Base-by-base conservation (phyloP, 2,329 filamentous ascomycete genomes). In the Ophiostoma sp. region DNA sequence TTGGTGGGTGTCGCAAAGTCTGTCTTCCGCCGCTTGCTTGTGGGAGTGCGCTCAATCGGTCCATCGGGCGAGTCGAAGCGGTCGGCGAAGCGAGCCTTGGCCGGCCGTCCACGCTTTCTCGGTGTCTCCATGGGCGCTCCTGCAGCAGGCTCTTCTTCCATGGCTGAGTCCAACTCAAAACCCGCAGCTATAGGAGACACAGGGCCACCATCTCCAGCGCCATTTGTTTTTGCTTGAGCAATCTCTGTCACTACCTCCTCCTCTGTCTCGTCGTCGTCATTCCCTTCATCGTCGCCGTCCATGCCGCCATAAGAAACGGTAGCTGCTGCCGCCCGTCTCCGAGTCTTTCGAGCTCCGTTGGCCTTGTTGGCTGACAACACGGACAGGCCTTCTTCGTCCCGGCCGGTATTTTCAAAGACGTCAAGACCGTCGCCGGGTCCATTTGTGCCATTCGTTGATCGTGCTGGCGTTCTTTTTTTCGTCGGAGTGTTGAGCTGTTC, bases 1-100 rank as follows among this genome's bases (percentile, higher is more conserved):
- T 79, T 70, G 81, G 82, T 5, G 0, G 82, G 83, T 0, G 83
- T 71, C 0, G 39, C n/a, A 48, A 74, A 71, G 7, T 45, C 69
- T 39, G 63, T 74, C 68, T 42, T 75, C 71, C 31, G 75, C 63
- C 48, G 75, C 31, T 55, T 76, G 68, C 71, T 71, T 31, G 31
- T 61, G 64, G 8, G 72, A 17, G n/a, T 75, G 17, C 22, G 64
- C 33, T n/a, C 70, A 71, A 15, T 75, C 73, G 48, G 9, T 17
- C 42, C 28, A 1, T n/a, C 66, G n/a, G 66, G 66, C 45, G 25
- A 33, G 45, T 69, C 45, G 66, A 69, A 69, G 19, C 66, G 66
- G 66, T 69, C 66, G 45, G 69, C 69, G 28, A 70, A 59, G 7
- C 48, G 45, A 15, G 63, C 48, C 39, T 70, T 74, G n/a, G 28